Evolutionary conservation across 148 eudicot genomes (phyloP), one percentile per base, ranked within the genome.

Genomic region (Amaranthus palmeri): DNA sequence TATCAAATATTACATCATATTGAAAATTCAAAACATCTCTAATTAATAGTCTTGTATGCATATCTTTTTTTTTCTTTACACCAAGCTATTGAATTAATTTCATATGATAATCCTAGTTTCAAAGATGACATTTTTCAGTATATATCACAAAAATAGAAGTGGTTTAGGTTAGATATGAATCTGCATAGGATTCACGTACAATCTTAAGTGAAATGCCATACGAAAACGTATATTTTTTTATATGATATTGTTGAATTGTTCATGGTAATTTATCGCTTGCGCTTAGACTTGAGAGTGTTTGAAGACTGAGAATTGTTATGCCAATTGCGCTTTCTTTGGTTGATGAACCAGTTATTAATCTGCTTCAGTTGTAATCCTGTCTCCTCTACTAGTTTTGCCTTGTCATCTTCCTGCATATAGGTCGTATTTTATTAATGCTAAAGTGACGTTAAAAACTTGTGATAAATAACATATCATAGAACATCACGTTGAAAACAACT

Each of bases 281-380:
- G 86, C 81, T 83, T 83, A 10, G 86, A 83, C 68, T 83, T 83
- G 72, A 83, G 83, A n/a, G 86, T 65, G 47, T 80, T 77, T 0
- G 76, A 40, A 9, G 86, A 61, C 41, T 80, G 86, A 4, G 83
- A 73, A 69, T 68, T 83, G 76, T 67, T 73, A 54, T 83, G 86
- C 86, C 86, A 83, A 53, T 83, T 83, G 44, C 86, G 78, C 81
- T 83, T 83, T 68, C 86, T 80, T 62, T 83, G 85, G 78, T 82
- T 82, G 67, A 82, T 82, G 67, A 82, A 82, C 85, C 85, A 83
- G 76, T 83, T 83, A 79, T 83, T 83, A 52, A 83, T 83, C 41
- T 83, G 86, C 77, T 83, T 83, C 13, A 83, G 86, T 70, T 80
- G 83, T 72, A 83, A 71, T 6, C 86, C 86, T 7, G 86, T 83